These are phyloP conservation scores for Melaleuca alternifolia DNA, from an alignment of 345 rosid species.

Conservation along the genomic window DNA sequence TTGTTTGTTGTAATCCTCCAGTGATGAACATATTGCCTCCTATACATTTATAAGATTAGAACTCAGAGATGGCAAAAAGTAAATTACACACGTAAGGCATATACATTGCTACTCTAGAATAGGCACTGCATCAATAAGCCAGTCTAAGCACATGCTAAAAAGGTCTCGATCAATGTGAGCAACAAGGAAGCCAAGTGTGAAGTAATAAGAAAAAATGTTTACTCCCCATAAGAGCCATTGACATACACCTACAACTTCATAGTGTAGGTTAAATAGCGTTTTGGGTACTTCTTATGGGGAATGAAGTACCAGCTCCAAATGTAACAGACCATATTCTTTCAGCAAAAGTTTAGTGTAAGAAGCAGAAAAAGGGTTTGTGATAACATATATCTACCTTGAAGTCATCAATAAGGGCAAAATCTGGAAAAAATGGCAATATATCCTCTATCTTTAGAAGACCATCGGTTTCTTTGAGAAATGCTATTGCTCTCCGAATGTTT, in stretches of 20 bases:
- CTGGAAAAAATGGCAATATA: conserved; percentile 96
- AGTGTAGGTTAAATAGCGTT: neutral
- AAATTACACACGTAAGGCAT: neutral
- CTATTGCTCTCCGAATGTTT: conserved; percentile 94
- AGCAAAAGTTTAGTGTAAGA: neutral
- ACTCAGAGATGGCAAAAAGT: neutral
- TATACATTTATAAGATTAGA: conserved; percentile 10
- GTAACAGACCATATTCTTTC: neutral
- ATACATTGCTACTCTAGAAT: neutral
- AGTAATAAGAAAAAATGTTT: too few species aligned
- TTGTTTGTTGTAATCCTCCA: conserved; percentile 97
- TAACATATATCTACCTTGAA: conserved; percentile 50
- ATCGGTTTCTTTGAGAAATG: conserved; percentile 97
- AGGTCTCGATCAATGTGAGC: neutral
- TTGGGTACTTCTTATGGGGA: neutral
- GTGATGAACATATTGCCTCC: conserved; percentile 97
- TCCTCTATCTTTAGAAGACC: conserved; percentile 97
- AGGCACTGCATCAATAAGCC: neutral
- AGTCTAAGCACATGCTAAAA: neutral
- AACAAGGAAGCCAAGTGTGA: neutral
- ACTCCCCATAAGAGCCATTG: neutral
- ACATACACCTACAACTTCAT: neutral
- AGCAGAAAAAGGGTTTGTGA: neutral
- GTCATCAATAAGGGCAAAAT: conserved; percentile 98
- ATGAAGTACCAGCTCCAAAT: neutral